Evolutionary conservation across 108 stramenopile genomes (phyloP), one percentile per base, ranked within the genome.

Genomic region (Nitzschia sp.): DNA sequence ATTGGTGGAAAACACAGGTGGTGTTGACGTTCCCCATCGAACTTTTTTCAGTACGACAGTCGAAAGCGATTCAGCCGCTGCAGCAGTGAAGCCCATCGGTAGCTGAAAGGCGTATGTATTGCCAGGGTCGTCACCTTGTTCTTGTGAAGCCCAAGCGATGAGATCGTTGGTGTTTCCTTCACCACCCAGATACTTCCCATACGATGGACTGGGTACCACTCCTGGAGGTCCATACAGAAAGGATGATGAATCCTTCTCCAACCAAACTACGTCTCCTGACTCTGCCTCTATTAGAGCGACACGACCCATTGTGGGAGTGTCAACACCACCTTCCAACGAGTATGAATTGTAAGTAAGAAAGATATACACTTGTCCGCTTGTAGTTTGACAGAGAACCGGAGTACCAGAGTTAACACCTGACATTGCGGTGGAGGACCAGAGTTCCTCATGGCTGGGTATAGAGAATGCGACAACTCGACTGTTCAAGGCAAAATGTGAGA

Each of bases 381-480:
- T 51, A 12, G 50, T 42, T 14, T 60, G 40, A 20, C 59, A 73
- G 10, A 66, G n/a, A 19, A 73, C 41, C 7, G 72, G 72, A 10
- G 72, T 51, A 25, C 72, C 72, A 21, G 39, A 41, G 38, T 51
- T 51, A 26, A 14, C 41, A 24, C 72, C 72, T n/a, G 65, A 57
- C n/a, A 73, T 53, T 7, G 42, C 44, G 7, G 43, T 50, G n/a
- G 72, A 73, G 10, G 57, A 63, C 72, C 72, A 73, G 10, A 73
- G 40, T 43, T 43, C 25, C 14, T 60, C 26, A 26, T 73, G 65
- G 19, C 55, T 53, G 8, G 72, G 72, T 51, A 73, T 60, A 34
- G 72, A 73, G 11, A 73, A 52, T 34, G 64, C 64, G 11, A 73
- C 58, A 24, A 73, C 72, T 29, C 72, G 66, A 42, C 66, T 67